Base-by-base conservation (phyloP, 176 grass and related monocot genomes). In the Aegilops speltoides region DNA sequence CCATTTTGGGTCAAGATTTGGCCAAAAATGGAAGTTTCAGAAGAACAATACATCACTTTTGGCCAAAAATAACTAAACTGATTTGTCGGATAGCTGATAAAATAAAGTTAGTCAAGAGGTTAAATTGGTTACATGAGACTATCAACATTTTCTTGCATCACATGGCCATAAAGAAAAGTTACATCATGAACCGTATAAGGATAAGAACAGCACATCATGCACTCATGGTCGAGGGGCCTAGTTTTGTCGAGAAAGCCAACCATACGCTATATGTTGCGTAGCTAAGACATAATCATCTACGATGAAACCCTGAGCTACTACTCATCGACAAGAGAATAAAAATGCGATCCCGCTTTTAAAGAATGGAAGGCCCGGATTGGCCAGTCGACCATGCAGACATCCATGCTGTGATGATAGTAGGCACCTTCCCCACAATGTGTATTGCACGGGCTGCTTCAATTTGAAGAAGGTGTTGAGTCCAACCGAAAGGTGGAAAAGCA, bases 351-450 rank as follows among this genome's bases (percentile, higher is more conserved):
- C 29, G 57, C 75, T 79, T 92, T n/a, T n/a, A n/a, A n/a, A n/a
- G n/a, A 88, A 98, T 92, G 7, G 94, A 98, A 69, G 97, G 94
- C 41, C 87, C 90, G 65, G 89, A 93, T 45, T 94, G 92, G 6
- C 94, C 93, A 54, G 93, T 8, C 88, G 90, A 2, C 93, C 97
- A 29, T 94, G 97, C 0, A 93, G 1, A 98, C 93, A 93, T 93
- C 97, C 97, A 98, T 98, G 17, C 97, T 40, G 94, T 75, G 32
- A 98, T 96, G 34, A 98, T 88, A 57, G 94, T 96, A 16, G 94
- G 93, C 33, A 61, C 34, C 50, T 87, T 85, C 1, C 93, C 96
- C 14, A 96, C 82, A 38, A 89, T 56, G 26, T 90, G 94, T 80
- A 98, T 96, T 52, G 56, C 67, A 59, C 61, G 76, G 65, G 79